Conservation (phyloP, 2,329 filamentous ascomycete species). For the Coniochaeta sp. region DNA sequence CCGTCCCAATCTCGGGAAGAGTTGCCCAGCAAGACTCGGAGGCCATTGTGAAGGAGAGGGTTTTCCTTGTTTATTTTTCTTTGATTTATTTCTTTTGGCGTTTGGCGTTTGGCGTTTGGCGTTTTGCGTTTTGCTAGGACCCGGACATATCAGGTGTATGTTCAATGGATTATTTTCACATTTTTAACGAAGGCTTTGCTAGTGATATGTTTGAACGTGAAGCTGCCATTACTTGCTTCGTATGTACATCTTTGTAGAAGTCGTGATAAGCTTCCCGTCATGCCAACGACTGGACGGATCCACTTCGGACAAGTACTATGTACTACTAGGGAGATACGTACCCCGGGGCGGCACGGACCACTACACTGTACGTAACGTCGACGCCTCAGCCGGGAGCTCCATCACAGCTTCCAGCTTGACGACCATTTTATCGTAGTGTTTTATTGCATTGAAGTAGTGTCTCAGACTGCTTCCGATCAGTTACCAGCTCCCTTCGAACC, state of each 20-base stretch:
- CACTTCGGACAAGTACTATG: background rate
- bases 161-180: no score
- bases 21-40: background rate
- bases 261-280: background rate
- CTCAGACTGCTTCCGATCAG: no score
- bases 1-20: no score
- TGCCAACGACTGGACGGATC: background rate
- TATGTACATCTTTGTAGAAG: background rate
- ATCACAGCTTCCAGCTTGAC: background rate
- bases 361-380: background rate
- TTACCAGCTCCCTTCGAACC: slow-evolving; percentile 17
- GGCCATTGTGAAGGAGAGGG: no score
- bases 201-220: no score
- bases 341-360: background rate
- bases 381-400: background rate
- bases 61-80: no score
- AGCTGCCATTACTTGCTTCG: no score
- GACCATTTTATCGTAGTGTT: no score
- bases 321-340: background rate
- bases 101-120: no score
- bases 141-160: background rate
- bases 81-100: no score
- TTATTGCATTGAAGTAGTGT: no score
- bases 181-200: no score
- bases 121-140: background rate